Evolutionary conservation across 2,329 filamentous ascomycete species (phyloP), one percentile per base, ranked within the genome.

Genomic region (Exophiala bonariae): DNA sequence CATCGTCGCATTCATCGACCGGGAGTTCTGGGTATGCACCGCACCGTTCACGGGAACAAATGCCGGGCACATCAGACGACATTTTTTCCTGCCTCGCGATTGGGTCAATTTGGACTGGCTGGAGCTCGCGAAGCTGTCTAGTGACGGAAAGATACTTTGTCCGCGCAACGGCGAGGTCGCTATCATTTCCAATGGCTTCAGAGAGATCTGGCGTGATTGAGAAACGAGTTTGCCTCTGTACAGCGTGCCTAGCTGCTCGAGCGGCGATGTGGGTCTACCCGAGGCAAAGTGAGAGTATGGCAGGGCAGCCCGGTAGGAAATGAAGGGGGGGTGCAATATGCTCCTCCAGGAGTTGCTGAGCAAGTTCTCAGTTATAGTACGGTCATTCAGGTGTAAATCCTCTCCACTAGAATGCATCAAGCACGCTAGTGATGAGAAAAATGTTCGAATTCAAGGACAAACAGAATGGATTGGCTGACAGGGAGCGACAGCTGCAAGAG

Each of bases 1-100:
- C 18, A 22, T 38, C 14, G 31, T 60, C 2, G 53, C 49, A 10
- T 59, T 57, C 44, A 31, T 61, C 3, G 48, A 59, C 41, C 44
- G 56, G 18, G 42, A 59, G 14, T 53, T 44, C 28, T 60, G 59
- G 59, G 22, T 61, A 8, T 61, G 58, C 36, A 59, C 57, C 9
- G 58, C 45, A 42, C 41, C 44, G 30, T 44, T 52, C 30, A 37
- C 40, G 18, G 36, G 22, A 5, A 33, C 39, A 16, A 30, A 35
- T n/a, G 17, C 41, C 3, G 47, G 37, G 10, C 22, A 19, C 18
- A 47, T 50, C 26, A 50, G 48, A 35, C 37, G 43, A 35, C 56
- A 63, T 40, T 62, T 61, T 44, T 63, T 63, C 47, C 41, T 64
- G 17, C 61, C 60, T 3, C 49, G 53, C 17, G 60, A 64, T 49